phyloP scores from a whole-genome alignment of 1,139 yeast genomes.

The Debaryomyces robertsiae region DNA sequence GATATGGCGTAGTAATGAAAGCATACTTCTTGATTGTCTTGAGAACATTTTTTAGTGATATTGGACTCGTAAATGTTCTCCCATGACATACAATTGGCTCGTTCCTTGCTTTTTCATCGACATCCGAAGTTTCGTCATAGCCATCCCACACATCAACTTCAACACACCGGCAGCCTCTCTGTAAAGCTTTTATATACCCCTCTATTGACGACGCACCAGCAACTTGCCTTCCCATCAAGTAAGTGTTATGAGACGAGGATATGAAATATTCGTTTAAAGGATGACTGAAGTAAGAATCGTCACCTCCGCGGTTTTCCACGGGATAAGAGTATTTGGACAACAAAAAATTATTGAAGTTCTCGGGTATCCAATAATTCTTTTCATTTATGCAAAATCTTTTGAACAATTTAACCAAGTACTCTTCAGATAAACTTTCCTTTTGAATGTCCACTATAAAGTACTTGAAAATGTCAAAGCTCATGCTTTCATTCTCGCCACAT shows the following conservation, averaged over 20 bases:
- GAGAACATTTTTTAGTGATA: constrained; percentile 70
- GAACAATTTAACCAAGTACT: constrained; percentile 40
- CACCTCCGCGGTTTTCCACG: constrained; percentile 25
- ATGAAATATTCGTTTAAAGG: constrained; percentile 87
- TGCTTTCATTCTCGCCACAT: constrained; percentile 33
- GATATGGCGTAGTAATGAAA: constrained; percentile 79
- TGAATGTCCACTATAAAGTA: constrained; percentile 55
- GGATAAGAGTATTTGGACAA: constrained; percentile 50
- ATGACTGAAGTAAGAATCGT: constrained; percentile 49
- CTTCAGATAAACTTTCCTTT: constrained; percentile 40
- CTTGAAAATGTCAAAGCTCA: constrained; percentile 48
- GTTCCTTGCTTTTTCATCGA: constrained; percentile 23
- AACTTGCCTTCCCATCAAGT: constrained; percentile 84
- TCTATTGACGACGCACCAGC: constrained; percentile 90
- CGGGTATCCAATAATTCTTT: constrained; percentile 41
- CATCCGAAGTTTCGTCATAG: constrained; percentile 22
- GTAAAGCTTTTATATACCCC: constrained; percentile 86
- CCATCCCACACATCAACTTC: constrained; percentile 98
- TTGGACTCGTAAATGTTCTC: constrained; percentile 71
- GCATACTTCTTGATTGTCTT: constrained; percentile 79
- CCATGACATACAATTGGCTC: constrained; percentile 95
- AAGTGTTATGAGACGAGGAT: constrained; percentile 94
- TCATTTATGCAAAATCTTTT: constrained; percentile 41
- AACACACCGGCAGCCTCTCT: constrained; percentile 88
- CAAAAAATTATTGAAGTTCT: constrained; percentile 54